These are phyloP conservation scores for Cocos nucifera DNA, from an alignment of 176 grass and related monocot species.

Conservation along the genomic window DNA sequence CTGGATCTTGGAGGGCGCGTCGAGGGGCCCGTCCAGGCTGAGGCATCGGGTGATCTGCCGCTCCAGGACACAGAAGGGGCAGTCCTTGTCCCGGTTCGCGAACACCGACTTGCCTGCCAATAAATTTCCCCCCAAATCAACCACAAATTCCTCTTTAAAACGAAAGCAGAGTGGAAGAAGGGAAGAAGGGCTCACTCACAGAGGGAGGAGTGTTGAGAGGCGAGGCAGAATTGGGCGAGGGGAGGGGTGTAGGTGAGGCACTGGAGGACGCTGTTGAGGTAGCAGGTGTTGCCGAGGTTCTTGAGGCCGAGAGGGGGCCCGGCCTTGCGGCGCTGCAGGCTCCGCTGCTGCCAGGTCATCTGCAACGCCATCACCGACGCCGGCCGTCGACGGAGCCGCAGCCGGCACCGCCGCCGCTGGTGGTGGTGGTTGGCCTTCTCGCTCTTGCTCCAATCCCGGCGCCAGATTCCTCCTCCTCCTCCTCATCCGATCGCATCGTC, in stretches of 20 bases:
- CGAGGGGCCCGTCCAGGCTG: conserved; percentile 32
- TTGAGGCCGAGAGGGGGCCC: conserved; percentile 68
- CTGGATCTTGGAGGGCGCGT: conserved; percentile 48
- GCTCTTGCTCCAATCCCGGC: conserved; percentile 8
- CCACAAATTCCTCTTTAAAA: not conserved
- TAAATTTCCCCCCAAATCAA: conserved; percentile 1
- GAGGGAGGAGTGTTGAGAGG: conserved; percentile 60
- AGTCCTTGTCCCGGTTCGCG: conserved; percentile 81
- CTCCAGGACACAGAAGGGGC: conserved; percentile 71
- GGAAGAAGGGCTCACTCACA: conserved; percentile 28
- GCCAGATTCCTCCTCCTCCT: conserved; percentile 28
- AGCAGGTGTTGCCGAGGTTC: conserved; percentile 95
- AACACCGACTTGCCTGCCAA: conserved; percentile 62
- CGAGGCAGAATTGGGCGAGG: conserved; percentile 70
- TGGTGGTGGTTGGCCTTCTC: not conserved
- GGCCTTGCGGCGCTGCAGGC: conserved; percentile 27
- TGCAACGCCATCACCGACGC: conserved; percentile 47
- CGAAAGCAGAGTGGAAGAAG: not conserved
- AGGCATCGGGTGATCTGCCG: conserved; percentile 54
- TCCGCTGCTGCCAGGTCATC: conserved; percentile 28
- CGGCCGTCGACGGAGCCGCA: conserved; percentile 1
- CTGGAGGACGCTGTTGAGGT: conserved; percentile 95
- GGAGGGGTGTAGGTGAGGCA: conserved; percentile 87
- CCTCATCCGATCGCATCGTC: conserved; percentile 76
- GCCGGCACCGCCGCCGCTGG: not conserved